A percentile compares a stretch with the other conserved stretches of the same genome.
Evolutionary conservation across 345 rosid species (phyloP).

Genomic region (Lumnitzera littorea): DNA sequence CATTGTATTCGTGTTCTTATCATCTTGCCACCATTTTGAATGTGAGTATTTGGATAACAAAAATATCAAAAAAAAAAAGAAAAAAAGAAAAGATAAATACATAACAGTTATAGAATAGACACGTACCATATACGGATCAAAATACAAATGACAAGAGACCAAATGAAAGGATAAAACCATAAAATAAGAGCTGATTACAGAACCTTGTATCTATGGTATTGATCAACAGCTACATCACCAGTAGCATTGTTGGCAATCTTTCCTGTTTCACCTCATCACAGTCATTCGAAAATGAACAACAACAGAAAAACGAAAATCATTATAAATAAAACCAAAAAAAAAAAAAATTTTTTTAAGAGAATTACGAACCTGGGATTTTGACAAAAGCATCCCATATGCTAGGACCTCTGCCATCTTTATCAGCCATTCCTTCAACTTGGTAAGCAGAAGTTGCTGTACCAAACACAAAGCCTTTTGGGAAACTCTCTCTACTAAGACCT

Average conservation of each 20-base stretch:
- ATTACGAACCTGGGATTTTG: slow-evolving; percentile 28
- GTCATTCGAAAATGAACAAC: too few species aligned
- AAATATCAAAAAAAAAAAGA: neutral
- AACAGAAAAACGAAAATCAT: neutral
- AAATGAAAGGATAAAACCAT: neutral
- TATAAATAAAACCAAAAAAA: neutral
- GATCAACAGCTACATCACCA: slow-evolving; percentile 48
- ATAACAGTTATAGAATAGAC: too few species aligned
- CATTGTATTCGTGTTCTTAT: too few species aligned
- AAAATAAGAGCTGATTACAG: neutral
- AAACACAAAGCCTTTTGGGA: slow-evolving; percentile 38
- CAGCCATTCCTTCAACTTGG: slow-evolving; percentile 58
- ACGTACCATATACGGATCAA: too few species aligned
- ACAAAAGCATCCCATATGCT: slow-evolving; percentile 56
- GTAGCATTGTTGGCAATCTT: slow-evolving; percentile 29
- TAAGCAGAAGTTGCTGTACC: slow-evolving; percentile 52
- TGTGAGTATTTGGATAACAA: too few species aligned
- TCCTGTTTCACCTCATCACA: slow-evolving; percentile 17
- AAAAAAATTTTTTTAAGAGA: neutral
- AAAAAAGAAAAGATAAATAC: too few species aligned
- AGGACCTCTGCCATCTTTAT: slow-evolving; percentile 54
- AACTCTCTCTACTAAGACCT: slow-evolving; percentile 35
- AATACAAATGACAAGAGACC: too few species aligned
- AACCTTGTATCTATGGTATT: slow-evolving; percentile 42
- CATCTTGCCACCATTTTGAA: too few species aligned